A percentile compares a stretch with the other conserved stretches of the same genome.
Evolutionary conservation across 2,329 filamentous ascomycete species (phyloP).

Genomic region (Diaporthe sp.): DNA sequence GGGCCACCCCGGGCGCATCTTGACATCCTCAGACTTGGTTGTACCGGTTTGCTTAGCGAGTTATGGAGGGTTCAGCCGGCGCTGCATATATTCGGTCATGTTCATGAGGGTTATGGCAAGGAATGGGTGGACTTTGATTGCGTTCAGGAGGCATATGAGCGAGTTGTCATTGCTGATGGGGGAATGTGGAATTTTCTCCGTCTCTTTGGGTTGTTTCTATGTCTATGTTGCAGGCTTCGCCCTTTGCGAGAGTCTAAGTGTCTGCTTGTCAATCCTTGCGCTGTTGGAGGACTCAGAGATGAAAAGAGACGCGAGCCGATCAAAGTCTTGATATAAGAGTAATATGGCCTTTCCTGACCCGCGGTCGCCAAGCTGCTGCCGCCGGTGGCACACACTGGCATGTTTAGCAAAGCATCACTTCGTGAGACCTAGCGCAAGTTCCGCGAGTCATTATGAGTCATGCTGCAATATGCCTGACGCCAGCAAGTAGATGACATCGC

Average conservation of each 20-base stretch:
- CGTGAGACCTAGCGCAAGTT: not conserved
- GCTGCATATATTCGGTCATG: conserved; percentile 52
- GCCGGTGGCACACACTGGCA: not conserved
- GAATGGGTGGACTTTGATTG: conserved; percentile 45
- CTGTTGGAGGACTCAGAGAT: conserved; percentile 38
- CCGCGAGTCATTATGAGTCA: not conserved
- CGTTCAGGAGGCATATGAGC: conserved; percentile 42
- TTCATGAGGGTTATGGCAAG: conserved; percentile 47
- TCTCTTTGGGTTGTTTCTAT: conserved; percentile 17
- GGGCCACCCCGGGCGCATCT: conserved; percentile 49
- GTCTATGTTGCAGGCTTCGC: conserved; percentile 18
- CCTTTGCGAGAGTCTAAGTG: conserved; percentile 9
- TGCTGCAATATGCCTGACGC: not conserved
- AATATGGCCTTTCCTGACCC: not conserved
- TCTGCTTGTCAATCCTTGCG: conserved; percentile 36
- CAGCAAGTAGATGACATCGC: not conserved
- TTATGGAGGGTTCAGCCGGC: conserved; percentile 44
- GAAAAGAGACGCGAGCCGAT: conserved; percentile 36
- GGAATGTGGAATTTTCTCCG: conserved; percentile 36
- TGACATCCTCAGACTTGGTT: conserved; percentile 47
- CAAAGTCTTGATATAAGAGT: conserved; percentile 22
- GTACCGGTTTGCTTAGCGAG: conserved; percentile 43
- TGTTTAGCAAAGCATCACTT: not conserved
- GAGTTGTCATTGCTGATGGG: conserved; percentile 31
- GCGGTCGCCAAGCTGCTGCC: not conserved